Conservation (phyloP, 106 monocot species). For the Dendrobium chrysotoxum region DNA sequence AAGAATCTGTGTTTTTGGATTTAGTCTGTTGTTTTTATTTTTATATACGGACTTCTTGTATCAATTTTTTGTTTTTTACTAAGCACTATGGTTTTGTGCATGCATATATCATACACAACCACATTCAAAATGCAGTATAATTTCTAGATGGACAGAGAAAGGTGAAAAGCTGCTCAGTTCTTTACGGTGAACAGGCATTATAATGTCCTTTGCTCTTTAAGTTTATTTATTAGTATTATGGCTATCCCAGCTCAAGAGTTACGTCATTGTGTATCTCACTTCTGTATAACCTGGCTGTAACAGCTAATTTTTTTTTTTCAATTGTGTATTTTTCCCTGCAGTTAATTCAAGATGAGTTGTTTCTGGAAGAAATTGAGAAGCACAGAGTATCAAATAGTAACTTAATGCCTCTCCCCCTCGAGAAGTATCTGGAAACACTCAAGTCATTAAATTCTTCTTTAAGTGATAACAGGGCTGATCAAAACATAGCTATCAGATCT, state of each 20-base stretch:
- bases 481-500: slow-evolving; percentile 24
- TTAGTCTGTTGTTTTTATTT: not conserved
- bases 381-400: slow-evolving; percentile 34
- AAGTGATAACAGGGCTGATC: slow-evolving; percentile 18
- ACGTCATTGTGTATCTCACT: not conserved
- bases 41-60: not conserved
- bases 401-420: slow-evolving; percentile 54
- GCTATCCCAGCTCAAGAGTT: not conserved
- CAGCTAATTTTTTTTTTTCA: not conserved
- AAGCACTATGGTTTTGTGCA: not conserved
- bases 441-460: slow-evolving; percentile 13
- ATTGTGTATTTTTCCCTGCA: slow-evolving; percentile 16
- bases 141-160: not conserved
- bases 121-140: not conserved
- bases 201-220: not conserved
- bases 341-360: slow-evolving; percentile 71
- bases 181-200: not conserved
- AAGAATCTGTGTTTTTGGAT: not conserved
- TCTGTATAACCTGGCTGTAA: not conserved
- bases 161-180: not conserved
- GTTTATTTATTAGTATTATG: not conserved
- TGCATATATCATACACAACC: not conserved
- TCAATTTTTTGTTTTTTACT: not conserved
- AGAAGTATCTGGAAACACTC: slow-evolving; percentile 61
- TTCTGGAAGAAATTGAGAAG: slow-evolving; percentile 62